A percentile compares a stretch with the other conserved stretches of the same genome.
Evolutionary conservation across 1,284 basidiomycete genomes (phyloP).

Genomic region (Puccinia polysora): DNA sequence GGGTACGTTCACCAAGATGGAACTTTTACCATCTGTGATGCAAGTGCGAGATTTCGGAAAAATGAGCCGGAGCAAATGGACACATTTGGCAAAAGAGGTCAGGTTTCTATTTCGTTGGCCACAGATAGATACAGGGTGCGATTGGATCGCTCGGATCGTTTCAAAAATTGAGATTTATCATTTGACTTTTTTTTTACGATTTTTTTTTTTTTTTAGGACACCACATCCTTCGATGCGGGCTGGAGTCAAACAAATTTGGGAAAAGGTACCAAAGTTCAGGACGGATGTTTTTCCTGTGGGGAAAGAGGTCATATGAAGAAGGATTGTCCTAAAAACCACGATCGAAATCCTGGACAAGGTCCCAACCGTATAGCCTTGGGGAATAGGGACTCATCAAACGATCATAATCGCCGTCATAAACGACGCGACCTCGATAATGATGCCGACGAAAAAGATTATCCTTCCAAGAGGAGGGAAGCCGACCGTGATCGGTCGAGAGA

Average conservation of each 20-base stretch:
- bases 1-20: conserved; percentile 71
- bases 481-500: background rate
- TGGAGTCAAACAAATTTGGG: conserved; percentile 24
- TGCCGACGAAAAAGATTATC: conserved; percentile 5
- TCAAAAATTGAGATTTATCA: background rate
- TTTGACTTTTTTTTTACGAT: background rate
- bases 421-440: conserved; percentile 1
- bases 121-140: too few species aligned
- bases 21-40: conserved; percentile 85
- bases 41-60: conserved; percentile 96
- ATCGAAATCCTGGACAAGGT: background rate
- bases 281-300: conserved; percentile 34
- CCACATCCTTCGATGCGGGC: conserved; percentile 27
- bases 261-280: background rate
- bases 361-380: conserved; percentile 11
- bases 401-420: background rate
- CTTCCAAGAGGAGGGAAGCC: conserved; percentile 21
- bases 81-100: conserved; percentile 41
- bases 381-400: background rate
- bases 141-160: too few species aligned
- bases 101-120: too few species aligned
- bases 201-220: conserved; percentile 15
- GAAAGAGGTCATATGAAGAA: conserved; percentile 17
- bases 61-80: conserved; percentile 68
- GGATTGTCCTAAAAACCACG: conserved; percentile 20